Conservation (phyloP, 179 eudicot species). For the Spergularia azorica region DNA sequence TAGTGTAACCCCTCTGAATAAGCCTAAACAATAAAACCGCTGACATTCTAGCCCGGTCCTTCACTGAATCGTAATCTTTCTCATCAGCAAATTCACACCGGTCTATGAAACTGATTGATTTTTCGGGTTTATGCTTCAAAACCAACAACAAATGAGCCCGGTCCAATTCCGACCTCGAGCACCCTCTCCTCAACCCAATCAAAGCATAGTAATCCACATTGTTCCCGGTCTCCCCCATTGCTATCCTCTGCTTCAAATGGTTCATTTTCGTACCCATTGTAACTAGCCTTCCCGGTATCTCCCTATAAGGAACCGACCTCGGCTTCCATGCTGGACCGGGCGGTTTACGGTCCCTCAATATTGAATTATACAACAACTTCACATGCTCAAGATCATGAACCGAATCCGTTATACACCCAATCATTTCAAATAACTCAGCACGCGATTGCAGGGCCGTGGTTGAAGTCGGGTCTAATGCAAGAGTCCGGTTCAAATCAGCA, state of each 20-base stretch:
- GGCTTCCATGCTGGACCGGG: conserved; percentile 91
- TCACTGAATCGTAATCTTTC: conserved; percentile 57
- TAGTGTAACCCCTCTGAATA: conserved; percentile 73
- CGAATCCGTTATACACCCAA: conserved; percentile 75
- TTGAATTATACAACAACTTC: conserved; percentile 71
- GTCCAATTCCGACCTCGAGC: conserved; percentile 82
- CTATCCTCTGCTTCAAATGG: conserved; percentile 68
- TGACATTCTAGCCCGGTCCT: conserved; percentile 79
- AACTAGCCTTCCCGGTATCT: conserved; percentile 72
- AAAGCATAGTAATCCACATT: conserved; percentile 77
- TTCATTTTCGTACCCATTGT: conserved; percentile 57
- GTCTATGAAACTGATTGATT: conserved; percentile 63
- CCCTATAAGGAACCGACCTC: conserved; percentile 56
- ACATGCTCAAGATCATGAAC: conserved; percentile 95
- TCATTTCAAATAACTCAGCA: conserved; percentile 66
- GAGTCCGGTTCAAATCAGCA: conserved; percentile 76
- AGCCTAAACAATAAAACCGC: conserved; percentile 62
- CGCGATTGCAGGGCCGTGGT: conserved; percentile 62
- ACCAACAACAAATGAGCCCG: conserved; percentile 80
- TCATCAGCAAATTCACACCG: conserved; percentile 83
- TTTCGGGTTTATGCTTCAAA: conserved; percentile 88
- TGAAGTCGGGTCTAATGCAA: conserved; percentile 70
- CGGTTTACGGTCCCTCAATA: conserved; percentile 70
- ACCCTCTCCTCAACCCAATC: conserved; percentile 78
- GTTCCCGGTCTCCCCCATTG: conserved; percentile 61